A percentile compares a stretch with the other conserved stretches of the same genome.
phyloP scores from a whole-genome alignment of 345 rosid genomes.

The Boechera stricta region DNA sequence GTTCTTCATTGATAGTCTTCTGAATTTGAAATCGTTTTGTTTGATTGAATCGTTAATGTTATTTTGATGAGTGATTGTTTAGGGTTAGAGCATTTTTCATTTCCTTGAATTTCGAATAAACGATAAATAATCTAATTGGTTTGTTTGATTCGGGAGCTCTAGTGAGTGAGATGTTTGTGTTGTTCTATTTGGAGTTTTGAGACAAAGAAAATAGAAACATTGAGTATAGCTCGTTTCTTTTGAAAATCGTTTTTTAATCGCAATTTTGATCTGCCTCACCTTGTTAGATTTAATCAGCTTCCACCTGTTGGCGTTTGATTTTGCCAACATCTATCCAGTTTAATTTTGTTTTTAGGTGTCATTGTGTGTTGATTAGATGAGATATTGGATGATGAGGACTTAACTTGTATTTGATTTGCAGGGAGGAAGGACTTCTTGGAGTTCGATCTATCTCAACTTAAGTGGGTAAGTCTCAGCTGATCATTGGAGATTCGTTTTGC shows the following conservation, averaged over 20 bases:
- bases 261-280: neutral
- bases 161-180: neutral
- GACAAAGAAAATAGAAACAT: conserved; percentile 8
- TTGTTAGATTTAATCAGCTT: neutral
- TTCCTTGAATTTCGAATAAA: neutral
- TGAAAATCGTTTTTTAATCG: too few species aligned
- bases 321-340: neutral
- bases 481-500: neutral
- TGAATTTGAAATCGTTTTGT: conserved; percentile 7
- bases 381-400: conserved; percentile 27
- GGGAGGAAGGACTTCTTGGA: conserved; percentile 80
- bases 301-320: neutral
- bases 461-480: conserved; percentile 62
- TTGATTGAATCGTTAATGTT: conserved; percentile 15
- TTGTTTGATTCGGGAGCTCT: neutral
- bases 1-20: neutral
- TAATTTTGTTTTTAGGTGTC: neutral
- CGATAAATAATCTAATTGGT: neutral
- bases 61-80: neutral
- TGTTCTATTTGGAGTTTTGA: conserved; percentile 14
- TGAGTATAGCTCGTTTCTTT: neutral
- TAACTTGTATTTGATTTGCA: conserved; percentile 45
- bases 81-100: neutral
- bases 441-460: conserved; percentile 85
- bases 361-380: neutral